Base-by-base conservation (phyloP, 1,284 basidiomycete genomes). In the Golubevia pallescens region DNA sequence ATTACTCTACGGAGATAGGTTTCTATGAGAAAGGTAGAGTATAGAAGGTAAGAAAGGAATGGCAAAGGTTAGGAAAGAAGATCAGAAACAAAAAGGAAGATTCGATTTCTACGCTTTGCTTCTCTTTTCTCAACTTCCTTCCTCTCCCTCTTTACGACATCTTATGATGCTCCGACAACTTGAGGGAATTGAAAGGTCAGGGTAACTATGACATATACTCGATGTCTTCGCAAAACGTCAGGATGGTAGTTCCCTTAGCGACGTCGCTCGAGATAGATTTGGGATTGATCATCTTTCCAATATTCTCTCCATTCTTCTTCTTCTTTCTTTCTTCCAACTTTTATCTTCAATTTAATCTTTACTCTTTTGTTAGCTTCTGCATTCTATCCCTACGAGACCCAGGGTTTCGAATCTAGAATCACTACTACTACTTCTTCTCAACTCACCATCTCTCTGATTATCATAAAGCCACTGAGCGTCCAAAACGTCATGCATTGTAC, bases 391-490 rank as follows among this genome's bases (percentile, higher is more conserved):
- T 19, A 28, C 20, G 8, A 23, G 16, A 28, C 2, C 34, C 21
- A 7, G 2, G 2, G 4, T 34, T 3, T 2, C 56, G 56, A 2
- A 34, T 21, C 3, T 2, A 8, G 21, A 19, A 38, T 32, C 57
- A 13, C 57, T 8, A 8, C 32, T 5, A 28, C 58, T n/a, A 4
- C 16, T 57, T 20, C 23, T n/a, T 21, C 24, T 23, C 4, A 14
- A 65, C 63, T 60, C 48, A 48, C 42, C 42, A 48, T 48, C 42
- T 48, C 42, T 48, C 42, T 48, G 42, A 48, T 48, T 48, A 48
- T 48, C 42, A 16, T 48, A 48, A 10, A 48, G 16, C 42, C 42
- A 48, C 42, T 48, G 42, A 48, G 42, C 42, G 16, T 48, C 42
- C 16, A 48, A 48, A 10, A 48, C 42, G 16, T 48, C 42, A 16